These are phyloP conservation scores for Fusarium setosum DNA, from an alignment of 2,329 filamentous ascomycete genomes.

Conservation along the genomic window DNA sequence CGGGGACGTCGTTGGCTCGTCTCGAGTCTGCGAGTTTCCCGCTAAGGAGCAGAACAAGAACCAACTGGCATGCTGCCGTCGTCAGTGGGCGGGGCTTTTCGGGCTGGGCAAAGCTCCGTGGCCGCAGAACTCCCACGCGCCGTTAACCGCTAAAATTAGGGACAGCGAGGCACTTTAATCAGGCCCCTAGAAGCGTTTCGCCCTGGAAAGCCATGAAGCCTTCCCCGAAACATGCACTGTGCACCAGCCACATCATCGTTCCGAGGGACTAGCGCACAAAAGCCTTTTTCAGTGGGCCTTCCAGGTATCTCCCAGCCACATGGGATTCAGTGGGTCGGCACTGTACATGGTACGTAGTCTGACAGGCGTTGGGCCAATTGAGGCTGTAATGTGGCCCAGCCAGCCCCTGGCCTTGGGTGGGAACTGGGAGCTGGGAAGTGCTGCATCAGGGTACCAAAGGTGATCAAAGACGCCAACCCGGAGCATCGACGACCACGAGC, in stretches of 20 bases:
- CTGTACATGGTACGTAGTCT: conserved; percentile 33
- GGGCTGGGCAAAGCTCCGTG: not conserved
- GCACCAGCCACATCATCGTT: conserved; percentile 37
- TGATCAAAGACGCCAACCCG: conserved; percentile 25
- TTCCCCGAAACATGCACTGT: conserved; percentile 17
- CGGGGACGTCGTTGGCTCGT: not conserved
- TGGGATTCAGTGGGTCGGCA: conserved; percentile 28
- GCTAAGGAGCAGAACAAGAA: not conserved
- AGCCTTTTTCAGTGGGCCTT: conserved; percentile 29
- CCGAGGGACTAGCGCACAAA: conserved; percentile 24
- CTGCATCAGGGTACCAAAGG: conserved; percentile 24
- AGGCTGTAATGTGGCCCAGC: conserved; percentile 33
- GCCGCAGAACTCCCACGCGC: too few species aligned
- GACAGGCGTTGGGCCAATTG: conserved; percentile 38
- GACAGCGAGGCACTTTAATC: not conserved
- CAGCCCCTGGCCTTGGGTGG: conserved; percentile 31
- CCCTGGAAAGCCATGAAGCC: not conserved
- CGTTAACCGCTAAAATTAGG: not conserved
- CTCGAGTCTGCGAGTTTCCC: not conserved
- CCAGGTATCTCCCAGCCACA: conserved; percentile 39
- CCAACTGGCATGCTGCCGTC: conserved; percentile 3
- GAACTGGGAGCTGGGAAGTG: too few species aligned
- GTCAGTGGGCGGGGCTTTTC: not conserved
- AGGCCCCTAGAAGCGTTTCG: conserved; percentile 1
- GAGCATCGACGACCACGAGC: conserved; percentile 22